phyloP scores from a whole-genome alignment of 2,329 filamentous ascomycete genomes.

The Fusarium napiforme region DNA sequence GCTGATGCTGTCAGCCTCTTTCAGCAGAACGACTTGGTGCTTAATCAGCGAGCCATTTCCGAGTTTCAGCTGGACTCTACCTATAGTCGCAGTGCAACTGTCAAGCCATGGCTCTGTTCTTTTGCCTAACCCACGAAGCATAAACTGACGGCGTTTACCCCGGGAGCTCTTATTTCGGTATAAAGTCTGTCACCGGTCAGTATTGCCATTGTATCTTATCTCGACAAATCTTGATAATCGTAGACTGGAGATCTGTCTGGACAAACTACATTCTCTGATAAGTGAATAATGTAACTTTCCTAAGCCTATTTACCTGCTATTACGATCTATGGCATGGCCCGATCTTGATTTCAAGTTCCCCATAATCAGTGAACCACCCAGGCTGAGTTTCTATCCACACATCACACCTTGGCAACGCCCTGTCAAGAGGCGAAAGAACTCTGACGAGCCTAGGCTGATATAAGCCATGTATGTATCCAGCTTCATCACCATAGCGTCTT shows the following conservation, averaged over 20 bases:
- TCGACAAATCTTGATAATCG: too few relatives aligned
- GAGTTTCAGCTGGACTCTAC: neutral
- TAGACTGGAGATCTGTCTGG: neutral
- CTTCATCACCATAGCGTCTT: rapidly evolving
- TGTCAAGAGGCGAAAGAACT: rapidly evolving
- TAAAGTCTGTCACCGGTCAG: too few relatives aligned
- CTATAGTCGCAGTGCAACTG: neutral
- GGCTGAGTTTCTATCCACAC: neutral
- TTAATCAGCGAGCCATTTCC: neutral
- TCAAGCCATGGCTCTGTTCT: too few relatives aligned
- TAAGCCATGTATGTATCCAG: rapidly evolving
- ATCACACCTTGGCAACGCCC: neutral
- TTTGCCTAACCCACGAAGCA: too few relatives aligned
- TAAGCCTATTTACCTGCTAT: rapidly evolving
- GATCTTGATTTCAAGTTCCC: neutral
- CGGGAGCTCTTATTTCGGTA: too few relatives aligned
- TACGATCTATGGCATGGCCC: neutral
- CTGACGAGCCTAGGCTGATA: neutral
- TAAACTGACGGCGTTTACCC: too few relatives aligned
- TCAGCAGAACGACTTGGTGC: neutral
- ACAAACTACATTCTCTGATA: neutral
- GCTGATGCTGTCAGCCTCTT: neutral
- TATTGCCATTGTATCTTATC: too few relatives aligned
- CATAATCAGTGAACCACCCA: rapidly evolving
- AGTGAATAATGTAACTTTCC: rapidly evolving